These are phyloP conservation scores for Fusarium subglutinans DNA, from an alignment of 2,329 filamentous ascomycete species.

Conservation along the genomic window DNA sequence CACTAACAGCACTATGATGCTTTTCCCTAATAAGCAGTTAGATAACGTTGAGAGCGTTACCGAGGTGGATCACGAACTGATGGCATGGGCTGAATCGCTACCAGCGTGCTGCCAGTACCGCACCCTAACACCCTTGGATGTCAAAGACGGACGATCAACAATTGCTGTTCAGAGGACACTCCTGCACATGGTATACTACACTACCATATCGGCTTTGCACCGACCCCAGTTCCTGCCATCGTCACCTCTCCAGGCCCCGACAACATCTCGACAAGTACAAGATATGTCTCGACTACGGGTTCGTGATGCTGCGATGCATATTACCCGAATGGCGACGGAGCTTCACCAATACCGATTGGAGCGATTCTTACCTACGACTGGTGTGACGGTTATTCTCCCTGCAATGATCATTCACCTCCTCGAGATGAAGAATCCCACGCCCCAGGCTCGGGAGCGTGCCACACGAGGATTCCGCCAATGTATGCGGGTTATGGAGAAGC, in stretches of 20 bases:
- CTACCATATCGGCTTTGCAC: slow-evolving; percentile 89
- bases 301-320: slow-evolving; percentile 83
- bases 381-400: slow-evolving; percentile 88
- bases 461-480: slow-evolving; percentile 87
- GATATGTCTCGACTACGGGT: slow-evolving; percentile 86
- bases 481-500: slow-evolving; percentile 88
- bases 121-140: slow-evolving; percentile 61
- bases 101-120: slow-evolving; percentile 77
- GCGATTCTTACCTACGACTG: slow-evolving; percentile 84
- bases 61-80: slow-evolving; percentile 80
- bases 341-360: slow-evolving; percentile 79
- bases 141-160: slow-evolving; percentile 68
- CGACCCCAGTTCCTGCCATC: slow-evolving; percentile 89
- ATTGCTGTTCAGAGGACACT: slow-evolving; percentile 80
- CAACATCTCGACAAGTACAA: slow-evolving; percentile 73
- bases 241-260: slow-evolving; percentile 63
- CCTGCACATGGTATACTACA: slow-evolving; percentile 93
- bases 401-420: slow-evolving; percentile 94
- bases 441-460: slow-evolving; percentile 75
- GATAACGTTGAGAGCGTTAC: slow-evolving; percentile 84
- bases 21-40: slow-evolving; percentile 87
- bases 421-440: slow-evolving; percentile 86
- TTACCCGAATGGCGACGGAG: slow-evolving; percentile 83
- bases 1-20: slow-evolving; percentile 83
- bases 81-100: slow-evolving; percentile 78